Evolutionary conservation across 2,329 filamentous ascomycete genomes (phyloP), one percentile per base, ranked within the genome.

Genomic region (Volutella citrinella): DNA sequence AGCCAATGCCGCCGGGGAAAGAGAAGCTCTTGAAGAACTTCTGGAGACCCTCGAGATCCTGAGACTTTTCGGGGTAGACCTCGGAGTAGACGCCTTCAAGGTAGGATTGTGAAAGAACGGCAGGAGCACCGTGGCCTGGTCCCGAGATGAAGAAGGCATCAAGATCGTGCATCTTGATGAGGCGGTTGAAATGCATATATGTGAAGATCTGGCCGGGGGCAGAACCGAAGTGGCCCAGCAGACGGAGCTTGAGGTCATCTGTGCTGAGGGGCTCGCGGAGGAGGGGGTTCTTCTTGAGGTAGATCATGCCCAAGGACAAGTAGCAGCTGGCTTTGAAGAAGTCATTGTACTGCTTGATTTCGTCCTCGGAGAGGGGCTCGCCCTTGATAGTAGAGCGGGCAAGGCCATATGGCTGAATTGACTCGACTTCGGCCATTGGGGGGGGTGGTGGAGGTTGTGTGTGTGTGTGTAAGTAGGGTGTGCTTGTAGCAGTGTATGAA

Each of bases 21-120:
- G 84, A 88, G 65, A 90, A 90, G 46, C 83, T 78, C 65, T 87
- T 88, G 76, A 89, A 88, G 70, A 89, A 88, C 40, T 72, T 75
- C 49, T 80, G 76, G 70, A 90, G 66, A 17, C 85, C 85, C 38
- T 82, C 74, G 23, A 72, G 62, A 53, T 85, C 77, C 48, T 84
- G 76, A 4, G 78, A 76, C 65, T 83, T 87, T 38, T 85, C 76
- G 4, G 84, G 83, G 49, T 88, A 90, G 16, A 88, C 78, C 52
- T 89, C 84, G 3, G 80, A 80, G 61, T 89, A 89, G 25, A 82
- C 78, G 19, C 85, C 84, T 54, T 90, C 85, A 11, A 90, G 73
- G 51, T 87, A 90, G 11, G 81, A 79, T 59, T 88, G 84, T 0
- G 84, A 84, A 19, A 90, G 72, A 10, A 89, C 75, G 7, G 82